These are phyloP conservation scores for Apiosordaria backusii DNA, from an alignment of 495 filamentous ascomycete genomes.

Conservation along the genomic window DNA sequence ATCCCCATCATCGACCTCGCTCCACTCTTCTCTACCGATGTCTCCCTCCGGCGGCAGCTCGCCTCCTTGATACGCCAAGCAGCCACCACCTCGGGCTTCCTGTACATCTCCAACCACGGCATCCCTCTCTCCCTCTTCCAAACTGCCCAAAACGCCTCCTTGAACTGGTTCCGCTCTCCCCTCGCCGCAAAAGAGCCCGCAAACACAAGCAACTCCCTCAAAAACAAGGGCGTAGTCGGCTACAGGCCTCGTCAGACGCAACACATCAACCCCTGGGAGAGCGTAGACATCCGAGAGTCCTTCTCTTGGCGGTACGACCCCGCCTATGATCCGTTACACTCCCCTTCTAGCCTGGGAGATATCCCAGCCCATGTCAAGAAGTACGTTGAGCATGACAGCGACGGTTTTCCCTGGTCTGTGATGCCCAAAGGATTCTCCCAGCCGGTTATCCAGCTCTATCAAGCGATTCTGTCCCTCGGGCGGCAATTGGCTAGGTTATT, in stretches of 20 bases:
- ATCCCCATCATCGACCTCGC: constrained; percentile 49
- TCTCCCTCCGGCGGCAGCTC: constrained; percentile 32
- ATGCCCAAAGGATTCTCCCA: constrained; percentile 44
- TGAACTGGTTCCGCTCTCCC: constrained; percentile 47
- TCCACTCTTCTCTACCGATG: constrained; percentile 33
- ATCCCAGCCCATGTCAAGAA: constrained; percentile 36
- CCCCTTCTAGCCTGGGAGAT: constrained; percentile 29
- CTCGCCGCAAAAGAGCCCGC: constrained; percentile 40
- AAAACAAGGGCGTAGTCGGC: constrained; percentile 29
- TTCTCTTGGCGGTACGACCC: constrained; percentile 47
- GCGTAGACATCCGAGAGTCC: constrained; percentile 38
- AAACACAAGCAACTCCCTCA: constrained; percentile 21
- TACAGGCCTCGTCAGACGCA: constrained; percentile 28
- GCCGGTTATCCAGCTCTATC: constrained; percentile 43
- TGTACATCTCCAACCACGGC: constrained; percentile 52
- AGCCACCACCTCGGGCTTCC: constrained; percentile 45
- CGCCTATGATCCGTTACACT: constrained; percentile 36
- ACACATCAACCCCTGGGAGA: constrained; percentile 38
- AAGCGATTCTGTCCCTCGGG: constrained; percentile 43
- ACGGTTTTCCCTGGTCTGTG: constrained; percentile 49
- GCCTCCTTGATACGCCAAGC: constrained; percentile 41
- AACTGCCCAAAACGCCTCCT: constrained; percentile 23
- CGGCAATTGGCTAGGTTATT: constrained; percentile 47
- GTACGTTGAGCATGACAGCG: constrained; percentile 42
- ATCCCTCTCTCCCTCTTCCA: constrained; percentile 41